phyloP scores from a whole-genome alignment of 495 filamentous ascomycete species.

The Neurospora sp. region DNA sequence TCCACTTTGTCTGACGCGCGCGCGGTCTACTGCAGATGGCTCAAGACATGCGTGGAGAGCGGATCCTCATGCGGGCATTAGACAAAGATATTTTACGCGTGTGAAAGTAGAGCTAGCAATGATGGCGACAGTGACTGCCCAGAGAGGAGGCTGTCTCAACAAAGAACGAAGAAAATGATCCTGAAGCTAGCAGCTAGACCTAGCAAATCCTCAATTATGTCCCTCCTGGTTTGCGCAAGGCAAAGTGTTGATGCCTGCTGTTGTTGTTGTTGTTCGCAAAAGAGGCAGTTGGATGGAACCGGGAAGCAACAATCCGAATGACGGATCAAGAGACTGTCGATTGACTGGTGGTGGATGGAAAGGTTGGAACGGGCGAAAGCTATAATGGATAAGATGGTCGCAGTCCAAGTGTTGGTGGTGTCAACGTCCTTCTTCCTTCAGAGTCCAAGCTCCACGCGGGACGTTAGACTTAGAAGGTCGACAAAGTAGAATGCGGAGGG shows the following conservation, averaged over 20 bases:
- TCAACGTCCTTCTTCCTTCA: not conserved
- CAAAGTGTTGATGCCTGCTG: not conserved
- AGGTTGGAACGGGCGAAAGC: not conserved
- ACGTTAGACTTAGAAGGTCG: not conserved
- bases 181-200: not conserved
- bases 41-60: constrained; percentile 21
- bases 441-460: constrained; percentile 10
- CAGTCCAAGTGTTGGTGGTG: not conserved
- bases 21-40: constrained; percentile 20
- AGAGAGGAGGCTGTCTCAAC: not conserved
- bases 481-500: not conserved
- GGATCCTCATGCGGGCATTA: constrained; percentile 20
- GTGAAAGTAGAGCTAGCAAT: constrained; percentile 3
- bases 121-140: not conserved
- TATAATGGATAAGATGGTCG: not conserved
- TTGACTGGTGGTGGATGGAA: not conserved
- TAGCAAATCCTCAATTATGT: not conserved
- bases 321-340: not conserved
- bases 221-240: not conserved
- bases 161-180: not conserved
- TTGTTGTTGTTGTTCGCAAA: not conserved
- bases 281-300: not conserved
- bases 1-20: not conserved
- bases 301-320: not conserved
- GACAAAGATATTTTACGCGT: constrained; percentile 18